Conservation (phyloP, 164 flowering plant species). For the Tetracentron sinense region DNA sequence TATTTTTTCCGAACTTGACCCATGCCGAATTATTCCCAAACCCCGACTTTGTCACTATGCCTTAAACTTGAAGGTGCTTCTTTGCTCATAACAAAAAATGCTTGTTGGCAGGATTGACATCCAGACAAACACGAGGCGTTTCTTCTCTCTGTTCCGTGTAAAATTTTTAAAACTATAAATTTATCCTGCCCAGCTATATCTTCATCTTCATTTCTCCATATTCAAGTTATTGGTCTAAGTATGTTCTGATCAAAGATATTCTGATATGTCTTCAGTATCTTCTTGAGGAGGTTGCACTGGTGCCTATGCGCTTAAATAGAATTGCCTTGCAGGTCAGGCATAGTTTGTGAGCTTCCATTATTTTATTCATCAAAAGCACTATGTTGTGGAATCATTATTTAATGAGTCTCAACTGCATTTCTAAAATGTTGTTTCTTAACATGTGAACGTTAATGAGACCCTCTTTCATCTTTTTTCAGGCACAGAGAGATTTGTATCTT, state of each 20-base stretch:
- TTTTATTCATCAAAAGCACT: neutral
- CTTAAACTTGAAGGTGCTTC: neutral
- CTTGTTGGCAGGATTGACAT: slow-evolving; percentile 81
- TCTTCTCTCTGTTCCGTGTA: slow-evolving; percentile 76
- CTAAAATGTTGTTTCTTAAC: neutral
- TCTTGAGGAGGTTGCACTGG: slow-evolving; percentile 80
- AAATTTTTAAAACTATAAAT: slow-evolving; percentile 16
- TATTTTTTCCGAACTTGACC: too few relatives aligned
- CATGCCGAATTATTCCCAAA: too few relatives aligned
- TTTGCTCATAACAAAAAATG: neutral
- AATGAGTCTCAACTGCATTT: neutral
- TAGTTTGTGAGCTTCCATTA: neutral
- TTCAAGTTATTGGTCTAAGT: neutral
- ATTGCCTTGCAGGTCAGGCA: slow-evolving; percentile 68
- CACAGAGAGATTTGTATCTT: slow-evolving; percentile 78
- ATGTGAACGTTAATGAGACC: neutral
- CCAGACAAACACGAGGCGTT: slow-evolving; percentile 75
- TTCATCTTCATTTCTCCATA: slow-evolving; percentile 3
- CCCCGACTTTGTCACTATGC: too few relatives aligned
- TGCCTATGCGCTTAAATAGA: slow-evolving; percentile 51
- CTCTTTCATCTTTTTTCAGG: slow-evolving; percentile 38
- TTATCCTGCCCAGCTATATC: neutral
- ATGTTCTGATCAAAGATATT: neutral
- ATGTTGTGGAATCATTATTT: neutral
- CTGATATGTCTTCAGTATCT: slow-evolving; percentile 54